A percentile compares a stretch with the other conserved stretches of the same genome.
These are phyloP conservation scores for Chamaenerion angustifolium DNA, from an alignment of 345 rosid genomes.

Conservation along the genomic window DNA sequence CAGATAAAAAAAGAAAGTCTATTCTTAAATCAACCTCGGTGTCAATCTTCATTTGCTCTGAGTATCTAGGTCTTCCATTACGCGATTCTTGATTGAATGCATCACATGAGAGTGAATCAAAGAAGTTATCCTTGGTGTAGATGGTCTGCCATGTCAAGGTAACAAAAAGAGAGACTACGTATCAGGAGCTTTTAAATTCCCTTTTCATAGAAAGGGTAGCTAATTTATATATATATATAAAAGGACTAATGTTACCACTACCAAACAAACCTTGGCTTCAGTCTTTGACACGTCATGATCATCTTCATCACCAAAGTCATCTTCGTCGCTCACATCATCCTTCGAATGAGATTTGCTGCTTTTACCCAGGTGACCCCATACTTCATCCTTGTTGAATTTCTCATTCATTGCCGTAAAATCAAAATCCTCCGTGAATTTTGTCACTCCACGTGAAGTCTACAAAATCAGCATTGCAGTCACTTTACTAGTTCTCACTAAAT, in stretches of 20 bases:
- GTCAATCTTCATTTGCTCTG: conserved; percentile 83
- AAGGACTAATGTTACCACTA: background rate
- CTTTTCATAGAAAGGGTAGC: too few relatives aligned
- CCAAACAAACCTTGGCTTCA: conserved; percentile 27
- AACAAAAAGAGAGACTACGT: background rate
- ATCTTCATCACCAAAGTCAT: conserved; percentile 34
- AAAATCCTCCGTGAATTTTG: conserved; percentile 80
- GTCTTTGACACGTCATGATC: conserved; percentile 35
- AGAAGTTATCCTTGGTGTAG: conserved; percentile 88
- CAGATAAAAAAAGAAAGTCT: background rate
- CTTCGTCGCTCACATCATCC: conserved; percentile 31
- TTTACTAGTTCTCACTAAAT: background rate
- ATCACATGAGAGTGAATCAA: conserved; percentile 68
- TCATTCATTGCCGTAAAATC: conserved; percentile 91
- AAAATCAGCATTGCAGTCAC: background rate
- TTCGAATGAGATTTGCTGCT: conserved; percentile 25
- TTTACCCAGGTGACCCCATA: conserved; percentile 94
- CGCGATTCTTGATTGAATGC: conserved; percentile 38
- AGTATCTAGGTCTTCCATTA: conserved; percentile 62
- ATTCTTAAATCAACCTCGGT: conserved; percentile 43
- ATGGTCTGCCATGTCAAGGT: conserved; percentile 30
- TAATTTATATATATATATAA: too few relatives aligned
- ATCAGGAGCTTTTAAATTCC: too few relatives aligned
- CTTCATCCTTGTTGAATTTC: conserved; percentile 88
- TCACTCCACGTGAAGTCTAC: conserved; percentile 36